A percentile compares a stretch with the other conserved stretches of the same genome.
These are phyloP conservation scores for Aspergillus tubingensis DNA, from an alignment of 2,329 filamentous ascomycete genomes.

Conservation along the genomic window DNA sequence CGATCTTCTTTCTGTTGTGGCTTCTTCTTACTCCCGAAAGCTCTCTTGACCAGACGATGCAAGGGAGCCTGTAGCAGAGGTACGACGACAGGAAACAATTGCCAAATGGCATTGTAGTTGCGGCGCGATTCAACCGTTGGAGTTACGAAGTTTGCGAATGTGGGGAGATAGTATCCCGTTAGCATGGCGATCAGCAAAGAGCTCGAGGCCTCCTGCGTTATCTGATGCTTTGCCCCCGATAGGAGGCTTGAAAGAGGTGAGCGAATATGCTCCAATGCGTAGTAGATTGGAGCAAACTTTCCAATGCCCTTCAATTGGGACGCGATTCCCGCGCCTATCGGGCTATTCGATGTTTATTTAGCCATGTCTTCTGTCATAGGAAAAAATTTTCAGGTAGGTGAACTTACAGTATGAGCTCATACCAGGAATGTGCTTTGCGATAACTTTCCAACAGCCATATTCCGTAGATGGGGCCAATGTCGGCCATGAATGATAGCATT, in stretches of 20 bases:
- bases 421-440: too few species aligned
- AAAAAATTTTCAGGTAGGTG: too few species aligned
- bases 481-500: too few species aligned
- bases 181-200: neutral
- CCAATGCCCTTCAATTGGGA: slow-evolving; percentile 10
- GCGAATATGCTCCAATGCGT: slow-evolving; percentile 5
- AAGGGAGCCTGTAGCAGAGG: slow-evolving; percentile 7
- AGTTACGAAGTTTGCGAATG: slow-evolving; percentile 1
- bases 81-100: slow-evolving; percentile 7
- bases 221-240: neutral
- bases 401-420: neutral
- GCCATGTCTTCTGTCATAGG: too few species aligned
- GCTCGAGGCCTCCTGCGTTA: neutral
- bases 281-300: slow-evolving; percentile 10
- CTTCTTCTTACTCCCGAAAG: neutral
- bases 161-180: slow-evolving; percentile 8
- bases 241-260: slow-evolving; percentile 5
- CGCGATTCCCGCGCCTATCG: neutral
- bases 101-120: slow-evolving; percentile 9
- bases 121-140: neutral
- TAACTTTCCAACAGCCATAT: too few species aligned
- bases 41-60: neutral
- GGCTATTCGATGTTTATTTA: too few species aligned
- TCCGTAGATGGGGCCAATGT: too few species aligned
- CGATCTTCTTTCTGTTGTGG: neutral